Evolutionary conservation across 2,329 filamentous ascomycete species (phyloP), one percentile per base, ranked within the genome.

Genomic region (Penicillium sp.): DNA sequence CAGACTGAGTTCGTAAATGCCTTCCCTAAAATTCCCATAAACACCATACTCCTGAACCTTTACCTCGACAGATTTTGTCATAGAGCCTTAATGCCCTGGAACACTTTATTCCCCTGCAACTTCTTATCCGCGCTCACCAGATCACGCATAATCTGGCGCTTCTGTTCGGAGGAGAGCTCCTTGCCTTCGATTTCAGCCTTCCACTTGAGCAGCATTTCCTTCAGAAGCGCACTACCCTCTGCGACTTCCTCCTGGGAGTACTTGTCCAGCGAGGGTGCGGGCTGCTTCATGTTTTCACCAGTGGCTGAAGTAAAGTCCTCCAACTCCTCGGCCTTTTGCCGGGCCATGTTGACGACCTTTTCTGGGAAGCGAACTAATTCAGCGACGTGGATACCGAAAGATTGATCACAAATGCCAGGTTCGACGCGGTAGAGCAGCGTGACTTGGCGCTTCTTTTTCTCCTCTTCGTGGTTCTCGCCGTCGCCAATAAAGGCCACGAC

Each of bases 311-410:
- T 69, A 43, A 98, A 98, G 67, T 98, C 93, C 68, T 98, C 93
- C 28, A 98, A 77, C 75, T 98, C 94, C 68, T 97, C 93, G 0
- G 93, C 93, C 74, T 98, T 98, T 59, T 93, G 82, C 73, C 95
- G 95, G n/a, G 93, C 93, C 94, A 98, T 98, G 54, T 89, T 89
- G 50, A 98, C 87, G 13, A 98, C 94, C 73, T 98, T 98, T 59
- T 89, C 85, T 0, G 93, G 93, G 73, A 98, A 98, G 36, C 90
- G 83, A 16, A 98, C 93, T 5, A 98, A 79, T 72, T 98, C 93
- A 0, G 93, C 93, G 11, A 98, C 94, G 70, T 98, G 93, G 59
- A 98, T 98, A 59, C 93, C 93, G 67, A 98, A 98, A 48, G 86
- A 93, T 72, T 98, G 93, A 68, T 98, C 93, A 65, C 89, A 96